Evolutionary conservation across 2,329 filamentous ascomycete species (phyloP), one percentile per base, ranked within the genome.

Genomic region (Lachnellula hyalina): DNA sequence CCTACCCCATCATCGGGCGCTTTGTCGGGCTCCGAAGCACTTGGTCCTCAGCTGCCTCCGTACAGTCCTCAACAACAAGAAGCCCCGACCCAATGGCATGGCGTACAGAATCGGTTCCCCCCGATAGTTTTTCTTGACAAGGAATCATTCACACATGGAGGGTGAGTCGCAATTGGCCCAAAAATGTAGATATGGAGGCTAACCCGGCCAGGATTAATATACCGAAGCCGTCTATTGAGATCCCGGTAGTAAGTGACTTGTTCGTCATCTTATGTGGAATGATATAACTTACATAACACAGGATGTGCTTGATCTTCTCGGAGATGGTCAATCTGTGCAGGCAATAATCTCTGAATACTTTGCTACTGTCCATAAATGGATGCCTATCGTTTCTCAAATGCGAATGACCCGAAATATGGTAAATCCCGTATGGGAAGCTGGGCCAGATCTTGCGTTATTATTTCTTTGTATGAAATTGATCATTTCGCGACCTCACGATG

Each of bases 401-500:
- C 67, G 75, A 21, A 67, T 79, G 58, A 62, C 56, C 36, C 57
- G 57, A 52, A 73, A 72, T 45, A 67, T 76, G 28, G 65, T 69
- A 8, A 72, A 74, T 50, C 70, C 73, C 11, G 53, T 73, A 4
- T 72, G 73, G 65, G 74, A 77, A 55, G 71, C 70, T 44, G 75
- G 75, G 15, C 70, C 75, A 2, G 76, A 78, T 58, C 65, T 77
- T 19, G 74, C 74, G 38, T 66, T 78, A 36, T 67, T 79, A 14
- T 76, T 77, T 55, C 64, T 79, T 32, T 71, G 72, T n/a, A 78
- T 79, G 74, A 76, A 75, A 62, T 70, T 79, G 14, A 67, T 75
- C 23, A 72, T 65, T 19, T 71, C 68, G 23, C 65, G 66, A 35
- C 68, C 73, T 4, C 62, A 65, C 19, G 69, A 72, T 47, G 71